A percentile compares a stretch with the other conserved stretches of the same genome.
Evolutionary conservation across 73 alveolate genomes (phyloP).

Genomic region (Uronychia setigera): DNA sequence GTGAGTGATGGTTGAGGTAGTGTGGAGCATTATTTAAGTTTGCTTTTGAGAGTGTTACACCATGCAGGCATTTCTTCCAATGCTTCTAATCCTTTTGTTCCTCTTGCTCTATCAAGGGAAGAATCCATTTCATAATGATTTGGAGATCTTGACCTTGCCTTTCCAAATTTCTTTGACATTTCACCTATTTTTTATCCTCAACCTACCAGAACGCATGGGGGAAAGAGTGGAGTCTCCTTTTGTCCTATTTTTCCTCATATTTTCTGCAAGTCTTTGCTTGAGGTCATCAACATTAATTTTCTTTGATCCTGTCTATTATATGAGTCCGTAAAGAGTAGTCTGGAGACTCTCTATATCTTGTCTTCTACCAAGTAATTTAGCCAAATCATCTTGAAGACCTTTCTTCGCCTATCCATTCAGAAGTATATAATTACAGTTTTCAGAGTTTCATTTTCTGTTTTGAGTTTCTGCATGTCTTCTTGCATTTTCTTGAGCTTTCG

Average conservation of each 20-base stretch:
- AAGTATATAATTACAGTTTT: conserved; percentile 47
- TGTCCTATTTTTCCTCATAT: conserved; percentile 26
- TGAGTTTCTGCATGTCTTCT: conserved; percentile 67
- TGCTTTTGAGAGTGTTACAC: conserved; percentile 64
- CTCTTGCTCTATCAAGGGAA: conserved; percentile 24
- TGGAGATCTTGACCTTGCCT: conserved; percentile 50
- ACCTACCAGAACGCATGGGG: conserved; percentile 9
- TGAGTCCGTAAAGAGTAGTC: conserved; percentile 43
- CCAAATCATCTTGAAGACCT: conserved; percentile 58
- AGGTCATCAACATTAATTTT: conserved; percentile 65
- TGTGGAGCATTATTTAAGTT: conserved; percentile 25
- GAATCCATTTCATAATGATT: conserved; percentile 14
- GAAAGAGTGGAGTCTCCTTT: not conserved
- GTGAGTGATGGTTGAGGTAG: no score
- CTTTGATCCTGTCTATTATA: conserved; percentile 35
- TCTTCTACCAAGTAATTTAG: conserved; percentile 54
- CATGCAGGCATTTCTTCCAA: conserved; percentile 64
- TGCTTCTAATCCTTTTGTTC: conserved; percentile 13
- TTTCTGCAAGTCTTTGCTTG: conserved; percentile 48
- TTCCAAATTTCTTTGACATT: conserved; percentile 11
- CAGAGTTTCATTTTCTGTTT: conserved; percentile 58
- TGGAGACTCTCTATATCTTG: conserved; percentile 64
- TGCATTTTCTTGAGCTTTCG: conserved; percentile 69
- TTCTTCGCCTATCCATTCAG: conserved; percentile 33
- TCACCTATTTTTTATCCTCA: conserved; percentile 13